These are phyloP conservation scores for Plasmodium vivax DNA, from an alignment of 169 alveolate species.

Conservation along the genomic window DNA sequence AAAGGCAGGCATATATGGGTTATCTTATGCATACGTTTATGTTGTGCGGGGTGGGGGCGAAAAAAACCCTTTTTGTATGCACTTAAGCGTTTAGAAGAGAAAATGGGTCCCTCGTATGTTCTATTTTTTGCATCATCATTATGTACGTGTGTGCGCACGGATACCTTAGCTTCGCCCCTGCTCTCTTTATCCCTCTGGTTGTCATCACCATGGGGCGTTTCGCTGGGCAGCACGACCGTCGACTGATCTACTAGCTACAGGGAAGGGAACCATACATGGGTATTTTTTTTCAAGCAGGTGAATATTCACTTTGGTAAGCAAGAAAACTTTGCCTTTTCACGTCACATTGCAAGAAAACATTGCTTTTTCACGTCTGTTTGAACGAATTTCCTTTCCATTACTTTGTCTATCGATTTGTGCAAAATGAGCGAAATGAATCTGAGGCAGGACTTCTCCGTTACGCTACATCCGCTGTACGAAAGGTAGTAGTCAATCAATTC, in stretches of 20 bases:
- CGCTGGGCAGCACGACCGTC: not conserved
- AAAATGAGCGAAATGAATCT: constrained; percentile 65
- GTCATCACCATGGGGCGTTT: not conserved
- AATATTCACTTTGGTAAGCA: not conserved
- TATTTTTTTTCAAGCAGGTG: not conserved
- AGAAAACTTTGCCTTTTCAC: not conserved
- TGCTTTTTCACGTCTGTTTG: not conserved
- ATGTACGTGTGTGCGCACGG: not conserved
- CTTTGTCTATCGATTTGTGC: constrained; percentile 63
- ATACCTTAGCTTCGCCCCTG: constrained; percentile 9
- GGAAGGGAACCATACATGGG: not conserved
- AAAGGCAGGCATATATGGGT: not conserved
- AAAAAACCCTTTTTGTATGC: not conserved
- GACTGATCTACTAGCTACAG: constrained; percentile 36
- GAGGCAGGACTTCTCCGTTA: constrained; percentile 52
- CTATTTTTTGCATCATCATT: not conserved
- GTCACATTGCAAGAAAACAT: not conserved
- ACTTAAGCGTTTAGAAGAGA: not conserved
- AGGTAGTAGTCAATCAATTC: constrained; percentile 63
- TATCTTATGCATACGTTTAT: not conserved
- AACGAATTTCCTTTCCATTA: not conserved
- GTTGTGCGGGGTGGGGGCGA: not conserved
- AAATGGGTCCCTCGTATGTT: not conserved
- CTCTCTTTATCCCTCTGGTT: constrained; percentile 24
- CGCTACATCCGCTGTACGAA: constrained; percentile 54